Evolutionary conservation across 495 filamentous ascomycete species (phyloP), one percentile per base, ranked within the genome.

Genomic region (Neurospora sp.): DNA sequence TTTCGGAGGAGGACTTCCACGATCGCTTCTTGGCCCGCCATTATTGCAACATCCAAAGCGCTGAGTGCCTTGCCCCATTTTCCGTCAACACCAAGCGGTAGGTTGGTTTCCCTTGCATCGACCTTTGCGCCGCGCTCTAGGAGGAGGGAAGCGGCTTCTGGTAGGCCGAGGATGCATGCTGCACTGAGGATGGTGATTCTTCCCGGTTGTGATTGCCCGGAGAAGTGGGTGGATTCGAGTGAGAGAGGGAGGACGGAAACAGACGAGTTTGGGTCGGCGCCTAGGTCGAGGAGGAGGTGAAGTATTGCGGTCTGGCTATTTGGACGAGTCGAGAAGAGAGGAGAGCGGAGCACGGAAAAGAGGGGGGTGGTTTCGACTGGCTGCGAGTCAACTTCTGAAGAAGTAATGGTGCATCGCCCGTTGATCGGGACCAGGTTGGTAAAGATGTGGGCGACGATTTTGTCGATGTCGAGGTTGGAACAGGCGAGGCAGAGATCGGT

Each of bases 21-120:
- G 35, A 73, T 71, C 75, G 0, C 48, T 23, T 23, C 38, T 66
- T 71, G 27, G 23, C 72, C 37, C 0, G 77, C 73, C 71, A 75
- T 27, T 2, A 70, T 71, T 8, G 78, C 77, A 7, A 76, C 72
- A 69, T 80, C 77, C 37, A 80, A n/a, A 3, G 78, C 48, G 20
- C 75, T n/a, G 73, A 41, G 48, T 0, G 42, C 72, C 8, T 39
- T 44, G 5, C 69, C 70, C 44, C 69, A 71, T 5, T 14, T n/a
- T 7, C 71, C 71, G 4, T 27, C 38, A 11, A 66, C 27, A 0
- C 54, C 27, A 16, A 66, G 27, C 0, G 54, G 54, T 4, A 66
- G 54, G 14, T 0, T 35, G 23, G 54, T 23, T 2, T 71, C 5
- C 10, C 71, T 71, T 12, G 59, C 71, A 14, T 74, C 72, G 8